These are phyloP conservation scores for Pseudogymnoascus sp. DNA, from an alignment of 2,329 filamentous ascomycete genomes.

Conservation along the genomic window DNA sequence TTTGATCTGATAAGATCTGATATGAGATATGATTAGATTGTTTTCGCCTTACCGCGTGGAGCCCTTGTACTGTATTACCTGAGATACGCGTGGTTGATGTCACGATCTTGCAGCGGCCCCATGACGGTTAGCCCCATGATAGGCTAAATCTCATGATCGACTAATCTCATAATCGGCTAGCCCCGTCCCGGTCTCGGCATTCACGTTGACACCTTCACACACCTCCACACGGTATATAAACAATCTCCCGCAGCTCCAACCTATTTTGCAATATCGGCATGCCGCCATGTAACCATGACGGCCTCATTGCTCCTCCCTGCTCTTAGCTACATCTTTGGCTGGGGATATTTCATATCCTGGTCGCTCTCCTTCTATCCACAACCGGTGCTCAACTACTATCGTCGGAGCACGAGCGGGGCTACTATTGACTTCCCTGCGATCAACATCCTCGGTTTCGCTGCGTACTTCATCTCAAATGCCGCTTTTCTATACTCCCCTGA, in stretches of 20 bases:
- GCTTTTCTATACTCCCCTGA: conserved; percentile 70
- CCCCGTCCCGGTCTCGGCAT: background rate
- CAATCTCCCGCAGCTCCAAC: background rate
- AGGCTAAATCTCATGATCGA: background rate
- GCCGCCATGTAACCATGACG: conserved; percentile 15
- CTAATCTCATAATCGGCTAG: background rate
- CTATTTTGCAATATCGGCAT: background rate
- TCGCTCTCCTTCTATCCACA: conserved; percentile 91
- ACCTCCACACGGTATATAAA: background rate
- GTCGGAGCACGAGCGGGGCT: conserved; percentile 71
- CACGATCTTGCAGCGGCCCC: background rate
- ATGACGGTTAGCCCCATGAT: background rate
- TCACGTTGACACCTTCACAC: background rate
- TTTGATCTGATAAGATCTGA: background rate
- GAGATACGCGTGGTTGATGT: background rate
- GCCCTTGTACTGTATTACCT: background rate
- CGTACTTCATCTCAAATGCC: conserved; percentile 67
- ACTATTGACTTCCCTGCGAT: conserved; percentile 80
- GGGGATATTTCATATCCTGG: conserved; percentile 71
- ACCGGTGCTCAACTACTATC: conserved; percentile 66
- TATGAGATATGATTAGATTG: background rate
- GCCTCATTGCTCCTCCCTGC: conserved; percentile 35
- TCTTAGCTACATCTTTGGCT: conserved; percentile 56
- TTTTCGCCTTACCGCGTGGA: background rate
- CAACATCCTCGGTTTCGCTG: conserved; percentile 61